Evolutionary conservation across 805 yeast species (phyloP).

Genomic region (Nematodospora valgi): DNA sequence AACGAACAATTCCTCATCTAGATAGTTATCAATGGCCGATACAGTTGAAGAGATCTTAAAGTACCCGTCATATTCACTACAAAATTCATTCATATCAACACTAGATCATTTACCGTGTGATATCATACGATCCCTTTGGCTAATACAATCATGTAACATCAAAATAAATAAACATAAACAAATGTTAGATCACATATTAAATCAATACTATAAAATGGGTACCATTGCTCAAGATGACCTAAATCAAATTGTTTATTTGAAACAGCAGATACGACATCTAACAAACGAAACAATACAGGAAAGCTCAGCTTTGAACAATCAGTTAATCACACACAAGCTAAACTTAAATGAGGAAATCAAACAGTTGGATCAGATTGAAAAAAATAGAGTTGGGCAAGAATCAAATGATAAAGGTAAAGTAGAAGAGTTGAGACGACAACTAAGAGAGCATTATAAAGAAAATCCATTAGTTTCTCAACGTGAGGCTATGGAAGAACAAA

Average conservation of each 20-base stretch:
- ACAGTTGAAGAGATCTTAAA: too few species aligned
- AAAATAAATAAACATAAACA: slow-evolving; percentile 19
- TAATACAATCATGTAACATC: slow-evolving; percentile 36
- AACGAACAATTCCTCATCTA: too few species aligned
- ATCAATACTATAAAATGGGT: slow-evolving; percentile 2
- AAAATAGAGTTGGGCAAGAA: slow-evolving; percentile 8
- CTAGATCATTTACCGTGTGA: slow-evolving; percentile 45
- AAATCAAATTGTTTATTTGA: slow-evolving; percentile 5
- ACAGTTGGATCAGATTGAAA: slow-evolving; percentile 19
- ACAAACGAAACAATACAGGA: slow-evolving; percentile 24
- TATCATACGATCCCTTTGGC: slow-evolving; percentile 40
- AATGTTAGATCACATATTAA: slow-evolving; percentile 16
- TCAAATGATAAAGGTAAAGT: slow-evolving; percentile 10
- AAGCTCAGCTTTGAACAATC: slow-evolving; percentile 25
- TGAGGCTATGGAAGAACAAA: slow-evolving; percentile 35
- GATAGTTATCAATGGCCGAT: background rate
- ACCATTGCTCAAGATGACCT: background rate
- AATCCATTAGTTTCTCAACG: slow-evolving; percentile 35
- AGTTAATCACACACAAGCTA: slow-evolving; percentile 26
- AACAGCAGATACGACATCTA: slow-evolving; percentile 5
- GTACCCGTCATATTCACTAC: slow-evolving; percentile 20
- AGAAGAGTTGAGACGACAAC: slow-evolving; percentile 24
- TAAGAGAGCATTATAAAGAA: slow-evolving; percentile 30
- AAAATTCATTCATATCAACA: slow-evolving; percentile 38
- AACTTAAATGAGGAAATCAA: slow-evolving; percentile 22